phyloP scores from a whole-genome alignment of 306 rosid species.

The Quercus parvula region DNA sequence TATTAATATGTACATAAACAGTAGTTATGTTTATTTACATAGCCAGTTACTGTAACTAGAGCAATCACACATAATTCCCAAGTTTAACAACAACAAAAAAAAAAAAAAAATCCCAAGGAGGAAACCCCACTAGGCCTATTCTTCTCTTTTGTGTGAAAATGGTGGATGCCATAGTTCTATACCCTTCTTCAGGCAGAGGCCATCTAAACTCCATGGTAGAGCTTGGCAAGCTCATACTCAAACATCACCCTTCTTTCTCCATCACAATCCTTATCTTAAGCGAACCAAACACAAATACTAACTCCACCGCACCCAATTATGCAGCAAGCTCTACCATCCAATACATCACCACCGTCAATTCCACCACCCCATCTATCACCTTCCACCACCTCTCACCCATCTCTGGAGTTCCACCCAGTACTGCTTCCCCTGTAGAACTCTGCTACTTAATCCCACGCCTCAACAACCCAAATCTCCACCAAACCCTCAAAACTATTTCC shows the following conservation, averaged over 20 bases:
- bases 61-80: too few relatives aligned
- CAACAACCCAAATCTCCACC: neutral
- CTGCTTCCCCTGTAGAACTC: neutral
- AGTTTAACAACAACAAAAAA: too few relatives aligned
- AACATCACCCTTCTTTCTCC: conserved; percentile 6
- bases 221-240: conserved; percentile 15
- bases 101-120: too few relatives aligned
- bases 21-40: too few relatives aligned
- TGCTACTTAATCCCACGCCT: neutral
- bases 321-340: neutral
- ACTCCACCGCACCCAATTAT: too few relatives aligned
- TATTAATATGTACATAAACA: too few relatives aligned
- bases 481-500: neutral
- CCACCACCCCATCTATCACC: conserved; percentile 2
- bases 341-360: neutral
- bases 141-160: neutral
- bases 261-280: neutral
- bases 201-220: conserved; percentile 24
- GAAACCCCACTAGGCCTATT: too few relatives aligned
- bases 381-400: neutral
- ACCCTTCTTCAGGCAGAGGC: conserved; percentile 20
- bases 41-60: too few relatives aligned
- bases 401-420: neutral
- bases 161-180: conserved; percentile 18
- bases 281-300: neutral